These are phyloP conservation scores for Chenopodium quinoa DNA, from an alignment of 148 eudicot genomes.

Conservation along the genomic window DNA sequence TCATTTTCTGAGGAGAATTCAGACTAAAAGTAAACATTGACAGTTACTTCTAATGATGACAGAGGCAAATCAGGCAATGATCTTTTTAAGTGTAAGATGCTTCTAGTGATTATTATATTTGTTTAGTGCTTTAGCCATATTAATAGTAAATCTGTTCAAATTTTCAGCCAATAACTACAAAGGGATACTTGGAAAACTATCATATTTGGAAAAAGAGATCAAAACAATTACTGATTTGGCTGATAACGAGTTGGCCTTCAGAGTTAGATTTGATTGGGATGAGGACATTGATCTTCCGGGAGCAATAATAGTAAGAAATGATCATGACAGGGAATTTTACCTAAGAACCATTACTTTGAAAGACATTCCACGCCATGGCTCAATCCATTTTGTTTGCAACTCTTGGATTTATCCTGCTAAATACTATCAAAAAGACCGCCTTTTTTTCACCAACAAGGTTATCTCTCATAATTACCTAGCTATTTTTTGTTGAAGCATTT, in stretches of 20 bases:
- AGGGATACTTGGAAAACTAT: slow-evolving; percentile 26
- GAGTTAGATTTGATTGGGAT: slow-evolving; percentile 51
- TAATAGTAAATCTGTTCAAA: background rate
- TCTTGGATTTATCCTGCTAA: slow-evolving; percentile 66
- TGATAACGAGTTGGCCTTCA: slow-evolving; percentile 39
- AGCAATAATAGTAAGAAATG: slow-evolving; percentile 52
- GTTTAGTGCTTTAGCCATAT: background rate
- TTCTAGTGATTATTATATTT: background rate
- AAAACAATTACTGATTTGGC: slow-evolving; percentile 26
- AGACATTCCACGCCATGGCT: slow-evolving; percentile 46
- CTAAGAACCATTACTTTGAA: slow-evolving; percentile 54
- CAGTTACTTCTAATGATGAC: background rate
- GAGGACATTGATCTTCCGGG: slow-evolving; percentile 63
- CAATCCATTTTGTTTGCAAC: slow-evolving; percentile 54
- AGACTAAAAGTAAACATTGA: background rate
- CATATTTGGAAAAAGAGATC: slow-evolving; percentile 46
- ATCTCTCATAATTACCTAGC: background rate
- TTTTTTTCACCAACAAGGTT: slow-evolving; percentile 77
- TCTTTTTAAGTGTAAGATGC: background rate
- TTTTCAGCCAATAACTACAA: background rate
- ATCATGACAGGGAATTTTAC: slow-evolving; percentile 50
- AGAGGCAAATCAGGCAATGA: background rate
- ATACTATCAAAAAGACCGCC: slow-evolving; percentile 43
- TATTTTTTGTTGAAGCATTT: background rate
- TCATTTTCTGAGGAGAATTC: background rate